Conservation (phyloP, 176 grass and related monocot genomes). For the Zoysia japonica region DNA sequence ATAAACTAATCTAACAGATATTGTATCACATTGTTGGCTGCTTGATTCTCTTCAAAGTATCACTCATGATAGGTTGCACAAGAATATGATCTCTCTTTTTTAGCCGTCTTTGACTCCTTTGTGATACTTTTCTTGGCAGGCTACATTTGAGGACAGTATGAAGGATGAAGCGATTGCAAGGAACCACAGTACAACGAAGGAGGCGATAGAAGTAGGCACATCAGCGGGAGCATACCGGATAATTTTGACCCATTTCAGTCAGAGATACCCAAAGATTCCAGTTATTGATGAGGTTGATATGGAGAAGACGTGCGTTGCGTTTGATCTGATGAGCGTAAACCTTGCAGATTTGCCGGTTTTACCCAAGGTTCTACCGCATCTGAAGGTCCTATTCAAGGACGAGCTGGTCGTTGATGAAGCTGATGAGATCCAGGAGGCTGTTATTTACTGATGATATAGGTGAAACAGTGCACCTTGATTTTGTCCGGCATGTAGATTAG, state of each 20-base stretch:
- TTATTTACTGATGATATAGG: conserved; percentile 37
- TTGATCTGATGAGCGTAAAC: conserved; percentile 89
- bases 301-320: conserved; percentile 80
- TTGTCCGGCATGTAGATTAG: neutral
- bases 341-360: conserved; percentile 65
- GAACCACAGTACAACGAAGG: conserved; percentile 96
- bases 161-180: conserved; percentile 76
- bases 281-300: conserved; percentile 76
- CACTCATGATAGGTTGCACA: neutral
- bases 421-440: conserved; percentile 58
- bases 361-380: conserved; percentile 74
- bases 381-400: conserved; percentile 79
- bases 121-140: conserved; percentile 50
- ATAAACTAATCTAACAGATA: conserved; percentile 25
- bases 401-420: conserved; percentile 60
- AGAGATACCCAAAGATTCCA: conserved; percentile 95
- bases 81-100: neutral
- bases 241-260: conserved; percentile 92
- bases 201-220: conserved; percentile 77
- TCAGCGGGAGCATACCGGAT: conserved; percentile 76
- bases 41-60: neutral
- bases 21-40: conserved; percentile 30
- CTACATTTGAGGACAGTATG: conserved; percentile 94
- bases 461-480: conserved; percentile 8
- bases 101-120: neutral